Percentiles rank a stretch among this genome's conserved stretches.
Conservation (phyloP, 495 filamentous ascomycete genomes). For the Podospora pseudoanserina region DNA sequence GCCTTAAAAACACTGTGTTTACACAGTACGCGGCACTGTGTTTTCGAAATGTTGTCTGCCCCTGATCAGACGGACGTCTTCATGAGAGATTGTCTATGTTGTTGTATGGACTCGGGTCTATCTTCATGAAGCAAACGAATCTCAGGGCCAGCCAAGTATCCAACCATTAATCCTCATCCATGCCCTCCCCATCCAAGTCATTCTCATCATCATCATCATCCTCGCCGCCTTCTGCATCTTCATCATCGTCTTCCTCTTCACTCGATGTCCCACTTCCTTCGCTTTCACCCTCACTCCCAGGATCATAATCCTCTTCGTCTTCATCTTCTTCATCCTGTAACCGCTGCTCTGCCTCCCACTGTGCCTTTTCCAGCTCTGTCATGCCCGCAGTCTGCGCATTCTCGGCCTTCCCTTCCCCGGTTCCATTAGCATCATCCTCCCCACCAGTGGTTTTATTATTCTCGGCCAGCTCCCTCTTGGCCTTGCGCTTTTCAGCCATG, state of each 20-base stretch:
- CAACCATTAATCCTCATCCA: slow-evolving; percentile 4
- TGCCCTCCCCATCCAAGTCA: slow-evolving; percentile 18
- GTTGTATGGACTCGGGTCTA: neutral
- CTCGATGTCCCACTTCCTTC: slow-evolving; percentile 59
- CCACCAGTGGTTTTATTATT: slow-evolving; percentile 53
- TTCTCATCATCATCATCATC: slow-evolving; percentile 35
- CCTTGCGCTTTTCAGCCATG: slow-evolving; percentile 81
- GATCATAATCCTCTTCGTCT: slow-evolving; percentile 86
- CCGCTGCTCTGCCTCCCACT: slow-evolving; percentile 43
- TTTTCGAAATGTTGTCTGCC: neutral
- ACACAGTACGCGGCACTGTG: neutral
- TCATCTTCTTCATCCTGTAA: slow-evolving; percentile 73
- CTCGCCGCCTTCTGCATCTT: slow-evolving; percentile 47
- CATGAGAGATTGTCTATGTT: neutral
- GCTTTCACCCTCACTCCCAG: slow-evolving; percentile 69
- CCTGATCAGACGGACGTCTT: neutral
- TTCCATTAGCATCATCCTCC: slow-evolving; percentile 59
- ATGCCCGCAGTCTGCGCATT: slow-evolving; percentile 53
- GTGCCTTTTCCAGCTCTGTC: slow-evolving; percentile 55
- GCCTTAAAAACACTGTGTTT: neutral
- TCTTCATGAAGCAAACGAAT: neutral
- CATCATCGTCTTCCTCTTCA: slow-evolving; percentile 51
- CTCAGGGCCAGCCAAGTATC: neutral
- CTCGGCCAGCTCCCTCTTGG: slow-evolving; percentile 58
- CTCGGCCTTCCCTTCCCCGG: slow-evolving; percentile 53